phyloP scores from a whole-genome alignment of 2,329 filamentous ascomycete genomes.

The Fusarium newnesense region DNA sequence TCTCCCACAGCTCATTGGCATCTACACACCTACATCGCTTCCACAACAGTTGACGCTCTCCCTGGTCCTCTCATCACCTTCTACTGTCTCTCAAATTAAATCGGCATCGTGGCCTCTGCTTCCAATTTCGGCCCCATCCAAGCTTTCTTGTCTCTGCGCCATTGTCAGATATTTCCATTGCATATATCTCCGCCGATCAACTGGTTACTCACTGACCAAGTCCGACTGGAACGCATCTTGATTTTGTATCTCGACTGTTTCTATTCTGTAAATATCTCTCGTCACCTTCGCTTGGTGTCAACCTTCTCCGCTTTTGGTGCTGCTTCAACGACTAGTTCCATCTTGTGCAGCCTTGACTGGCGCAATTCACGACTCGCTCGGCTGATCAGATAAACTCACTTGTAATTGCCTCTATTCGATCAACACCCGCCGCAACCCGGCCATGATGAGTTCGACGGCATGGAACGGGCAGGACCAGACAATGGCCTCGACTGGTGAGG shows the following conservation, averaged over 20 bases:
- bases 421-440: constrained; percentile 30
- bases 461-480: constrained; percentile 69
- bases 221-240: constrained; percentile 30
- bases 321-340: constrained; percentile 4
- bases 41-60: constrained; percentile 19
- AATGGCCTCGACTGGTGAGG: constrained; percentile 62
- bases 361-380: constrained; percentile 13
- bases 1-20: constrained; percentile 26
- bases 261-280: constrained; percentile 13
- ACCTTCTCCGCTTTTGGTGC: constrained; percentile 28
- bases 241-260: constrained; percentile 11
- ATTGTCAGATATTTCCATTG: constrained; percentile 31
- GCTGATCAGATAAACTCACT: constrained; percentile 11
- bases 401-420: constrained; percentile 18
- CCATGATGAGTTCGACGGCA: constrained; percentile 63
- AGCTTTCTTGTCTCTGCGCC: constrained; percentile 12
- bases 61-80: neutral
- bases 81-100: neutral
- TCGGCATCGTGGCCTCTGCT: neutral
- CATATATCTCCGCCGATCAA: constrained; percentile 29
- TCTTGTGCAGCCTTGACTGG: constrained; percentile 16
- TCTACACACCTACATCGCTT: neutral
- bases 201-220: constrained; percentile 7
- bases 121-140: constrained; percentile 1
- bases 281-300: neutral